These are phyloP conservation scores for Vigna unguiculata DNA, from an alignment of 306 rosid genomes.

Conservation along the genomic window DNA sequence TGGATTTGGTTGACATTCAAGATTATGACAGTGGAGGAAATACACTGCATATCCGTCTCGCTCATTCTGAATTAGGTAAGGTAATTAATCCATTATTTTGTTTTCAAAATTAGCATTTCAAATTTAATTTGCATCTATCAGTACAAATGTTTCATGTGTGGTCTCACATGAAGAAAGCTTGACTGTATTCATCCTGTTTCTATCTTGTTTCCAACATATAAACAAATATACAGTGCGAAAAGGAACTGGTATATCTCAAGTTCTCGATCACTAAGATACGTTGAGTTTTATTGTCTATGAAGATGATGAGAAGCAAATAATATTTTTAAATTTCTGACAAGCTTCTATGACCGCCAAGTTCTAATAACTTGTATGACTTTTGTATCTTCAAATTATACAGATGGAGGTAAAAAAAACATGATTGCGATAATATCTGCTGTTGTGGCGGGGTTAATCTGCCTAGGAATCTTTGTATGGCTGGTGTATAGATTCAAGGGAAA, in stretches of 20 bases:
- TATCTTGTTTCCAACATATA: slow-evolving; percentile 4
- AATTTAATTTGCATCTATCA: slow-evolving; percentile 23
- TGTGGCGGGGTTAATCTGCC: slow-evolving; percentile 55
- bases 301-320: neutral
- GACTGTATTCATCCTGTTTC: neutral
- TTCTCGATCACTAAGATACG: neutral
- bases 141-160: neutral
- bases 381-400: slow-evolving; percentile 46
- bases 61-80: slow-evolving; percentile 64
- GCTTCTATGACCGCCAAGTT: slow-evolving; percentile 30
- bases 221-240: neutral
- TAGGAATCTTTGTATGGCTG: slow-evolving; percentile 52
- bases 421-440: slow-evolving; percentile 44
- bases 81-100: slow-evolving; percentile 19
- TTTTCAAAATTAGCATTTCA: neutral
- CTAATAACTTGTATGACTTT: slow-evolving; percentile 28
- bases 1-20: slow-evolving; percentile 60
- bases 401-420: slow-evolving; percentile 46
- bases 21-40: slow-evolving; percentile 53
- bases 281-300: slow-evolving; percentile 1
- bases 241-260: neutral
- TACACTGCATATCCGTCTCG: slow-evolving; percentile 62
- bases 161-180: neutral
- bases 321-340: neutral
- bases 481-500: slow-evolving; percentile 61